Evolutionary conservation across 139 green algal species (phyloP), one percentile per base, ranked within the genome.

Genomic region (Ettlia oleoabundans): DNA sequence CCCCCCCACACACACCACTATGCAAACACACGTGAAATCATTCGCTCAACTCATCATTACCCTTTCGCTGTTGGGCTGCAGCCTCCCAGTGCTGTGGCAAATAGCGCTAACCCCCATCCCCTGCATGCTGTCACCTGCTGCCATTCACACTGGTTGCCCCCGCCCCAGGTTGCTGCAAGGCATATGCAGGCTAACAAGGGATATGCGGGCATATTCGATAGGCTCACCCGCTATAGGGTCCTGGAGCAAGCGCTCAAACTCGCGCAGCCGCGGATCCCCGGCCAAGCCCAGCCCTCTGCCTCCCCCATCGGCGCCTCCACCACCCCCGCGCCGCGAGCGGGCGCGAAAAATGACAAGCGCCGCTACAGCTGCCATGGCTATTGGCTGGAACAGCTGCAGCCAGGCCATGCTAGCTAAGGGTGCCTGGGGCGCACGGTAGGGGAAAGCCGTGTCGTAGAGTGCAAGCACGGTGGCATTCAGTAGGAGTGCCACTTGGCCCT

Each of bases 171-270:
- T n/a, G n/a, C n/a, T n/a, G n/a, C n/a, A n/a, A n/a, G n/a, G n/a
- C n/a, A n/a, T n/a, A n/a, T n/a, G n/a, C n/a, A n/a, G n/a, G n/a
- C n/a, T n/a, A n/a, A n/a, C n/a, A n/a, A n/a, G n/a, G n/a, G n/a
- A n/a, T n/a, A 9, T 2, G 13, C 40, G 65, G 32, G 4, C 32
- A 28, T 24, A 2, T 68, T 7, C 30, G n/a, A n/a, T n/a, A 22
- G 33, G 3, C 53, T 37, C 38, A 62, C 75, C 75, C 21, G n/a
- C 55, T 38, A 71, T 51, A 1, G 58, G 58, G 58, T 63, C 66
- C 26, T 55, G 47, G 32, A 83, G 78, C 78, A 83, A 51, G 4
- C 78, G 65, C 78, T 83, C 78, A 69, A 83, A 77, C 66, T 83
- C 65, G 1, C 78, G 51, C 65, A 83, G 35, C 1, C 73, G 52